Base-by-base conservation (phyloP, 805 yeast genomes). In the Lipomyces chichibuensis region DNA sequence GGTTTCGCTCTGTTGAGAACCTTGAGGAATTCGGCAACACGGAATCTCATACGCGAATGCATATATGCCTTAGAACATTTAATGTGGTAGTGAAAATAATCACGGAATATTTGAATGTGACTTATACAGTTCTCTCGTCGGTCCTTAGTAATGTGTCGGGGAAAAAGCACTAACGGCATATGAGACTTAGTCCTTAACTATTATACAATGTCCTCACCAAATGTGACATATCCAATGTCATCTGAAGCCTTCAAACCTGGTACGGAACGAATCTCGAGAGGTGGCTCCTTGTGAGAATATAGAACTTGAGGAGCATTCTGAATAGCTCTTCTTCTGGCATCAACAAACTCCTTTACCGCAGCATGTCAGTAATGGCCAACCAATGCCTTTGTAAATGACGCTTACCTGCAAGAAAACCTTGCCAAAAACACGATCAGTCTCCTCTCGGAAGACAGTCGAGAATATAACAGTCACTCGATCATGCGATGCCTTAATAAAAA, bases 281-380 rank as follows among this genome's bases (percentile, higher is more conserved):
- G 99, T n/a, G 98, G 91, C 73, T 91, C 97, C 70, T 83, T 85
- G 76, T 89, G 92, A 5, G 96, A 89, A 75, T 90, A 93, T 74
- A 95, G 84, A 62, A 95, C 99, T 82, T 95, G 99, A 20, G 99
- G 99, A 1, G 98, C 98, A 60, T 95, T 93, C 80, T 95, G 99
- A 68, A 95, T 94, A 4, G 96, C 90, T 77, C 90, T 90, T 37
- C 72, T 59, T 80, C 99, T 87, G 11, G 76, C 75, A 61, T 73
- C 75, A n/a, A 73, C 75, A 57, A 73, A 74, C 59, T 74, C 76
- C 66, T 67, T 52, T n/a, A 7, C 20, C n/a, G 52, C 11, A 17
- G 13, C 6, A 25, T 37, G 35, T 51, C 39, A 56, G 46, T 13
- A 37, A 27, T 11, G 4, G 49, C 27, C 25, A 11, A 33, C 9